phyloP scores from a whole-genome alignment of 2,329 filamentous ascomycete genomes.

The Emmonsiellopsis sp. region DNA sequence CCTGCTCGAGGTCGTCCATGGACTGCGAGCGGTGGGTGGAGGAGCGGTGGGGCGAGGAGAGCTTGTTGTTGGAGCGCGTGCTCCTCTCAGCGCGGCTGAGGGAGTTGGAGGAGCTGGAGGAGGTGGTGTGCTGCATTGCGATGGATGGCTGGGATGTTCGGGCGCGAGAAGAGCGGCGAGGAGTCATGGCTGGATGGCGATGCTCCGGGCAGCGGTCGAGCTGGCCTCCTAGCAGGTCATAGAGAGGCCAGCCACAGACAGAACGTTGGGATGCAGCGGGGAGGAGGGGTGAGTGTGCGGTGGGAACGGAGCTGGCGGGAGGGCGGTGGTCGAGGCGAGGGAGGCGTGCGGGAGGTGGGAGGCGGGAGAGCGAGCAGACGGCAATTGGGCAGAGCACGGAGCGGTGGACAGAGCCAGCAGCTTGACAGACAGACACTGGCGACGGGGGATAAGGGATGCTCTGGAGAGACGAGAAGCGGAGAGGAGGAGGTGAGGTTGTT shows the following conservation, averaged over 20 bases:
- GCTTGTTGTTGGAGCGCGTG: constrained; percentile 63
- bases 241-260: constrained; percentile 7
- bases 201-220: constrained; percentile 2
- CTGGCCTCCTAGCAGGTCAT: constrained; percentile 2
- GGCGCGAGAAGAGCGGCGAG: constrained; percentile 85
- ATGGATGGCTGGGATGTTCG: constrained; percentile 60
- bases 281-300: constrained; percentile 12
- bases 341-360: constrained; percentile 1
- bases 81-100: constrained; percentile 67
- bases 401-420: constrained; percentile 21
- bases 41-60: constrained; percentile 64
- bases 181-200: constrained; percentile 44
- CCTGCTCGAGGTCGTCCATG: constrained; percentile 44
- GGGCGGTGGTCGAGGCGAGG: constrained; percentile 6
- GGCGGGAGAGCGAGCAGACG: constrained; percentile 12
- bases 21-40: constrained; percentile 49
- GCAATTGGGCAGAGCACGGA: background rate
- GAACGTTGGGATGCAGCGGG: background rate
- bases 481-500: constrained; percentile 23
- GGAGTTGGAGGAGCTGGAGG: constrained; percentile 60
- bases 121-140: constrained; percentile 66
- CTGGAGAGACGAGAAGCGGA: constrained; percentile 1
- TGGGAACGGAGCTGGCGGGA: constrained; percentile 3
- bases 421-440: constrained; percentile 23
- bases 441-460: constrained; percentile 18